Conservation (phyloP, 2,329 filamentous ascomycete genomes). For the Fusarium sp. region DNA sequence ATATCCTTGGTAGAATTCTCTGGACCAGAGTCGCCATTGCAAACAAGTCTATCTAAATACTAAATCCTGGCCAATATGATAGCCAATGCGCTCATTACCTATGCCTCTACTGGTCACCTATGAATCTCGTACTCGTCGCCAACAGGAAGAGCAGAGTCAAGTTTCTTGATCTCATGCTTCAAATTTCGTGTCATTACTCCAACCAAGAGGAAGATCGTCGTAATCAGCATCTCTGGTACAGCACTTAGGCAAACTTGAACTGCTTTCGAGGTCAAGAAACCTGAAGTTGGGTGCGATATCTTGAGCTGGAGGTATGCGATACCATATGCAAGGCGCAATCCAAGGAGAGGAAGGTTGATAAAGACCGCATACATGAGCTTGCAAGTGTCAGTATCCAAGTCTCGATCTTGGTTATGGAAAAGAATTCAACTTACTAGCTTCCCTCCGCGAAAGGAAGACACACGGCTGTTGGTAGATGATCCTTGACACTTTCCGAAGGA, state of each 20-base stretch:
- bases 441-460: neutral
- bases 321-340: constrained; percentile 2
- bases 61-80: neutral
- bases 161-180: constrained; percentile 6
- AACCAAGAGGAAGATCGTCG: neutral
- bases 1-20: neutral
- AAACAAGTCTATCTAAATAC: neutral
- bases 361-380: constrained; percentile 16
- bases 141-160: neutral
- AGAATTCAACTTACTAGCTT: neutral
- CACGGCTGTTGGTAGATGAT: neutral
- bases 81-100: neutral
- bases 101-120: neutral
- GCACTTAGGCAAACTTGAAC: constrained; percentile 2
- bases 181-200: neutral
- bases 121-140: neutral
- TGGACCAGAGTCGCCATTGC: neutral
- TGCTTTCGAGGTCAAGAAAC: constrained; percentile 11
- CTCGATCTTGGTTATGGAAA: neutral
- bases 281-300: neutral
- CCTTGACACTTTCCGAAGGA: neutral
- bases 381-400: neutral
- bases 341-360: constrained; percentile 1
- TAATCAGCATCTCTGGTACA: constrained; percentile 3
- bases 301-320: constrained; percentile 5